phyloP scores from a whole-genome alignment of 371 early-diverging fungal genomes.

The Syncephalis fuscata region DNA sequence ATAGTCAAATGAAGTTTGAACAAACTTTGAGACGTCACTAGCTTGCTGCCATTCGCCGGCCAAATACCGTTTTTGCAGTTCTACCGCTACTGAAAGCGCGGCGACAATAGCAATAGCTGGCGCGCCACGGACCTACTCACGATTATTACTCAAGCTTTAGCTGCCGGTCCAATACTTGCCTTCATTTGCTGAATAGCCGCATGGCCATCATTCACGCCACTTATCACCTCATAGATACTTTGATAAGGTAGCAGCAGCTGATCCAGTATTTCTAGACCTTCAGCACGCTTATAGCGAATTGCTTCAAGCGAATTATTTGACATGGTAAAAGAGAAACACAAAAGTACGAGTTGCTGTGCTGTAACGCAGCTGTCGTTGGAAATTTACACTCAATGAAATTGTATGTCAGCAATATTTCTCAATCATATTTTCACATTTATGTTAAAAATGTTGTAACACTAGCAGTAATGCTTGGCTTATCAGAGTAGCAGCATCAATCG shows the following conservation, averaged over 20 bases:
- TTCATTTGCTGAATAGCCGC: constrained; percentile 88
- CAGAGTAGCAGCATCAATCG: no score
- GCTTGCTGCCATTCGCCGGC: constrained; percentile 1
- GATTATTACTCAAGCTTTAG: not conserved
- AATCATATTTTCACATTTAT: no score
- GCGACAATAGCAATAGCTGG: constrained; percentile 98
- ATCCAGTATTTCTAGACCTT: constrained; percentile 56
- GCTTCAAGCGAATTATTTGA: constrained; percentile 41
- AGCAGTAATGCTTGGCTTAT: no score
- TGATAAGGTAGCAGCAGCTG: constrained; percentile 86
- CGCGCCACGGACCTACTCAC: constrained; percentile 46
- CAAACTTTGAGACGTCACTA: constrained; percentile 24
- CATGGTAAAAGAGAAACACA: not conserved
- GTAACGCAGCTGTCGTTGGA: no score
- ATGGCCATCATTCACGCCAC: constrained; percentile 56
- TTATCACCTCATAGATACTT: constrained; percentile 55
- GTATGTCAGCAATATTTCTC: no score
- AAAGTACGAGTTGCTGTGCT: not conserved
- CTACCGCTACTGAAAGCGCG: constrained; percentile 77
- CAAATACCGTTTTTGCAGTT: constrained; percentile 26
- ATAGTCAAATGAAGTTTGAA: constrained; percentile 48
- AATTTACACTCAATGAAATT: no score
- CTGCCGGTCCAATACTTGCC: constrained; percentile 8
- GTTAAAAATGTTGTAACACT: no score
- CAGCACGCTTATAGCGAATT: constrained; percentile 51